Conservation (phyloP, 169 alveolate species). For the Plasmodium berghei region DNA sequence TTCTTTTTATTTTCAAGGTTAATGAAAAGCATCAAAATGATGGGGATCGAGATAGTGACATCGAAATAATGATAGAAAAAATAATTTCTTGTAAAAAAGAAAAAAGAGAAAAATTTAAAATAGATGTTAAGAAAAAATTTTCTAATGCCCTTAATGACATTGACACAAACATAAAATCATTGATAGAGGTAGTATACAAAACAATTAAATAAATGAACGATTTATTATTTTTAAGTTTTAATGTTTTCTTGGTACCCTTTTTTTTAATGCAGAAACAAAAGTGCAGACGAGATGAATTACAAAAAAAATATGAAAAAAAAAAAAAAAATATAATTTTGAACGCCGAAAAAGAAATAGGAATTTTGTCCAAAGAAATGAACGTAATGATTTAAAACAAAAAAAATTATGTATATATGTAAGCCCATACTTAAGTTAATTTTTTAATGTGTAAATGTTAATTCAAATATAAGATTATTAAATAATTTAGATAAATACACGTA, state of each 20-base stretch:
- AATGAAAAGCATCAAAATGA: background rate
- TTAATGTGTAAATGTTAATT: too few relatives aligned
- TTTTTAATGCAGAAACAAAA: slow-evolving; percentile 53
- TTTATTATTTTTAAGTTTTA: background rate
- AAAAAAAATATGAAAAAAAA: slow-evolving; percentile 69
- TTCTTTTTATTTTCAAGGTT: slow-evolving; percentile 12
- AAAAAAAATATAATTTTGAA: slow-evolving; percentile 26
- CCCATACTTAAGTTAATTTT: too few relatives aligned
- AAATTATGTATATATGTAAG: background rate
- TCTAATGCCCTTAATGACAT: slow-evolving; percentile 53
- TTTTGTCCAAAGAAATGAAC: slow-evolving; percentile 52
- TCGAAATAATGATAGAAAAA: slow-evolving; percentile 59
- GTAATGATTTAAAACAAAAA: slow-evolving; percentile 21
- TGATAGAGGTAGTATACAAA: slow-evolving; percentile 35
- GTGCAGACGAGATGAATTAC: slow-evolving; percentile 61
- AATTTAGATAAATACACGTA: background rate
- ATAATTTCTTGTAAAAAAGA: slow-evolving; percentile 63
- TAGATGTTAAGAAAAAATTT: slow-evolving; percentile 30
- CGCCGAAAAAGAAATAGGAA: slow-evolving; percentile 44
- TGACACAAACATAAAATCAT: slow-evolving; percentile 33
- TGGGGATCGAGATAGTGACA: slow-evolving; percentile 57
- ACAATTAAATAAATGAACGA: background rate
- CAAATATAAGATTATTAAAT: too few relatives aligned
- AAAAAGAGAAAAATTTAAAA: slow-evolving; percentile 63
- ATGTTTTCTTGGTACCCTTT: too few relatives aligned